These are phyloP conservation scores for Ettlia oleoabundans DNA, from an alignment of 139 green algal species.

Conservation along the genomic window DNA sequence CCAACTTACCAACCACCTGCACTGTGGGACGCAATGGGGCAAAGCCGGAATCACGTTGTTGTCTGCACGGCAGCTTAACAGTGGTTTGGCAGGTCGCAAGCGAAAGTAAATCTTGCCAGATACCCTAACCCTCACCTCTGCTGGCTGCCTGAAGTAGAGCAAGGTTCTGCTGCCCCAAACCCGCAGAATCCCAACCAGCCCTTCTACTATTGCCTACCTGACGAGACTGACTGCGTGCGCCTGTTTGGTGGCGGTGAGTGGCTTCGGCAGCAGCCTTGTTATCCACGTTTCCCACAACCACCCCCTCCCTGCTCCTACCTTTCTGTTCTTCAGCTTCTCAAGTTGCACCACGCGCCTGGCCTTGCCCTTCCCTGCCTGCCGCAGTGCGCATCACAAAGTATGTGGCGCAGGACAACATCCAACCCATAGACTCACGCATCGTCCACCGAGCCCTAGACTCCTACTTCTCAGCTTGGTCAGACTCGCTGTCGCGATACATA, in stretches of 20 bases:
- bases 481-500: conserved; percentile 34
- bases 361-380: not conserved
- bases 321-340: not conserved
- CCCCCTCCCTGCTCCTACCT: not conserved
- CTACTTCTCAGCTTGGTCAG: conserved; percentile 40
- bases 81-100: not conserved
- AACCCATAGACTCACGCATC: conserved; percentile 21
- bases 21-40: too few species aligned
- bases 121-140: not conserved
- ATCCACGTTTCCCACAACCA: not conserved
- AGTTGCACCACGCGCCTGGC: not conserved
- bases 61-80: too few species aligned
- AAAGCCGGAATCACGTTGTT: too few species aligned
- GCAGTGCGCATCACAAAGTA: conserved; percentile 45
- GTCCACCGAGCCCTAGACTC: conserved; percentile 35
- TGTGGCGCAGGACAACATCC: conserved; percentile 48
- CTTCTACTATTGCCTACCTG: conserved; percentile 47
- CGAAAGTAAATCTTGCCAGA: not conserved
- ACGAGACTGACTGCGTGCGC: conserved; percentile 35
- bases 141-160: too few species aligned
- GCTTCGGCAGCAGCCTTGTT: too few species aligned
- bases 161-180: too few species aligned
- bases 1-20: too few species aligned
- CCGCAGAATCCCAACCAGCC: conserved; percentile 24
- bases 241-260: conserved; percentile 40